Evolutionary conservation across 176 grass and related monocot genomes (phyloP).

Genomic region (Miscanthus lutarioriparius): DNA sequence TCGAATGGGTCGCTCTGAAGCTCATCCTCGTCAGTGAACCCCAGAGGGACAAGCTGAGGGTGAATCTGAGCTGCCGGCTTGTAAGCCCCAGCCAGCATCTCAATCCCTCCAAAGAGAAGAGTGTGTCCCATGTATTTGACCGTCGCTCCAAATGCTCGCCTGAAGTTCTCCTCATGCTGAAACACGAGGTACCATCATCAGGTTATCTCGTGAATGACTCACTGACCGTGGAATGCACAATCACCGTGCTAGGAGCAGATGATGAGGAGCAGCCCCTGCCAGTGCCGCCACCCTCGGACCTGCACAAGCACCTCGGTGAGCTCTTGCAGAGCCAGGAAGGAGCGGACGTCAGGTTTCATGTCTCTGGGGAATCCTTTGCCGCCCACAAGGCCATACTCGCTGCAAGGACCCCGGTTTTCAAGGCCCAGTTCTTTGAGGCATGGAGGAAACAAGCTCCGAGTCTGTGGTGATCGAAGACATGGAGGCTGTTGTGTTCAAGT

Average conservation of each 20-base stretch:
- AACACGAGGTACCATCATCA: neutral
- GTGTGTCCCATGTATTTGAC: neutral
- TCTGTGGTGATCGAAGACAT: neutral
- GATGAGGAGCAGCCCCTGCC: neutral
- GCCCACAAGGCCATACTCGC: constrained; percentile 32
- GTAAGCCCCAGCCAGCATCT: neutral
- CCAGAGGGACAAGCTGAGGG: neutral
- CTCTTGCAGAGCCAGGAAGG: constrained; percentile 13
- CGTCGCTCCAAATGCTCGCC: neutral
- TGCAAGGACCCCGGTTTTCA: constrained; percentile 25
- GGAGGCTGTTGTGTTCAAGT: constrained; percentile 24
- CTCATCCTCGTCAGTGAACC: neutral
- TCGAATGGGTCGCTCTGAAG: neutral
- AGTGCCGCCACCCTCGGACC: neutral
- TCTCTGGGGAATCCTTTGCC: neutral
- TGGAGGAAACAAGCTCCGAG: neutral
- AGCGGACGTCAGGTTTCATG: constrained; percentile 28
- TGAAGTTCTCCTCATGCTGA: neutral
- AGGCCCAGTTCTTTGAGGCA: constrained; percentile 9
- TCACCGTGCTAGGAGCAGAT: constrained; percentile 10
- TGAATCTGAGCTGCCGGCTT: neutral
- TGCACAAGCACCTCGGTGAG: constrained; percentile 10
- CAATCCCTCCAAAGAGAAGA: neutral
- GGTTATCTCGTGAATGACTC: constrained; percentile 18
- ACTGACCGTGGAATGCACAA: constrained; percentile 1